These are phyloP conservation scores for Vanilla planifolia DNA, from an alignment of 106 monocot species.

Conservation along the genomic window DNA sequence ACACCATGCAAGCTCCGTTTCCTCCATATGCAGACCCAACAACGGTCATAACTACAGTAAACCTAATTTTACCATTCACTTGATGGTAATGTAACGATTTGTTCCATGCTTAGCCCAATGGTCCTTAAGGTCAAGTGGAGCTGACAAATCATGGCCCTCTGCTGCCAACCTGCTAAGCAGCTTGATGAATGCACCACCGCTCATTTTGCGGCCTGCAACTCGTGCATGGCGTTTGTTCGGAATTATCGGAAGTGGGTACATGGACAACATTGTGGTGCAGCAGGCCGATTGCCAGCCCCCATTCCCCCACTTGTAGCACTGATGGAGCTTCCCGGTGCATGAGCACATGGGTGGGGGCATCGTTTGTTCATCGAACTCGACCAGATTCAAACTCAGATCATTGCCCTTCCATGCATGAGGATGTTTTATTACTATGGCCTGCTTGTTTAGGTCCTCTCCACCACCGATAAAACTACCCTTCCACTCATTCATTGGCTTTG, in stretches of 20 bases:
- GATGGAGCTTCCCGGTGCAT: conserved; percentile 49
- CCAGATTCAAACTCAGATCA: conserved; percentile 48
- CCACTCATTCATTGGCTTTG: conserved; percentile 22
- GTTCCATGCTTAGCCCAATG: conserved; percentile 81
- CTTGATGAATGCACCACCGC: conserved; percentile 48
- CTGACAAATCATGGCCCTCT: conserved; percentile 52
- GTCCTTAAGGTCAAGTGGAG: conserved; percentile 47
- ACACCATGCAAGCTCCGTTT: no score
- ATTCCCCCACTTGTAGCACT: conserved; percentile 69
- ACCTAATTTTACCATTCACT: conserved; percentile 19
- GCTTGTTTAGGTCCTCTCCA: conserved; percentile 23
- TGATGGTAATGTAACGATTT: conserved; percentile 67
- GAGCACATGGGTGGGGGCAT: conserved; percentile 58
- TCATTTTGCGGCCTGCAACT: conserved; percentile 59
- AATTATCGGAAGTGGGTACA: conserved; percentile 55
- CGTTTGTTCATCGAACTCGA: conserved; percentile 46
- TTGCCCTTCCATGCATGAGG: conserved; percentile 41
- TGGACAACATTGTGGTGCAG: conserved; percentile 49
- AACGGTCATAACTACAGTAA: no score
- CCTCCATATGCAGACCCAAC: no score
- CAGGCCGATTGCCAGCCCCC: conserved; percentile 70
- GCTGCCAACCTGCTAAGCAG: conserved; percentile 46
- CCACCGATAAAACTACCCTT: conserved; percentile 8
- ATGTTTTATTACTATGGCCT: conserved; percentile 16
- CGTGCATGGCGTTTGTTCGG: conserved; percentile 52